Percentiles rank a stretch among this genome's conserved stretches.
Evolutionary conservation across 306 rosid genomes (phyloP).

Genomic region (Glycine latifolia): DNA sequence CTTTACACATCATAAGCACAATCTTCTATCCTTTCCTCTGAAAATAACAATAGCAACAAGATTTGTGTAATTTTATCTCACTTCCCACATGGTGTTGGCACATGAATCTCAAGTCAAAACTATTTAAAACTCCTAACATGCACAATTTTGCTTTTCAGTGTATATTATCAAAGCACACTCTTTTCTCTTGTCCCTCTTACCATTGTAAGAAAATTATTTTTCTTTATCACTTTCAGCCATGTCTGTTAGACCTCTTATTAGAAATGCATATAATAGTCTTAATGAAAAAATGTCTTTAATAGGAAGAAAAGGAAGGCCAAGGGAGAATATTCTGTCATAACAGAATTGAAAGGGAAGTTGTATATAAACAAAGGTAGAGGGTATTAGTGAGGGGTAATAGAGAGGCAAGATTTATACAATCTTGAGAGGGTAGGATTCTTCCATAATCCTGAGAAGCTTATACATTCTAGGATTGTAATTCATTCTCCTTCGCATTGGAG

Average conservation of each 20-base stretch:
- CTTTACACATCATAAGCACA: slow-evolving; percentile 41
- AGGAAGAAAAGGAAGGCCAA: background rate
- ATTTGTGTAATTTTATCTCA: slow-evolving; percentile 4
- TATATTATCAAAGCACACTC: slow-evolving; percentile 16
- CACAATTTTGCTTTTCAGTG: slow-evolving; percentile 38
- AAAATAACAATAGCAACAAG: slow-evolving; percentile 22
- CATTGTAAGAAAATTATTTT: slow-evolving; percentile 6
- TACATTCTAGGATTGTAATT: background rate
- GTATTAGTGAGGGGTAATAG: background rate
- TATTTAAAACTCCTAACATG: slow-evolving; percentile 27
- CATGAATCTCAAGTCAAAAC: slow-evolving; percentile 41
- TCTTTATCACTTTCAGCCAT: slow-evolving; percentile 17
- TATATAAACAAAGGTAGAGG: background rate
- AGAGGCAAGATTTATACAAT: background rate
- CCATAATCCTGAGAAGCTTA: background rate
- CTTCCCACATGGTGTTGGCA: slow-evolving; percentile 8
- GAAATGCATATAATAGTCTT: background rate
- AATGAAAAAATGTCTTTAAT: too few species aligned
- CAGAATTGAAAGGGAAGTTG: background rate
- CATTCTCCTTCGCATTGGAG: too few species aligned
- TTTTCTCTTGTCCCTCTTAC: background rate
- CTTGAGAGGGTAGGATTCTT: background rate
- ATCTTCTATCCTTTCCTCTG: slow-evolving; percentile 42
- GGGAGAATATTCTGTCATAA: background rate
- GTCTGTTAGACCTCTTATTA: background rate